These are phyloP conservation scores for Penicillium sp. DNA, from an alignment of 2,329 filamentous ascomycete species.

Conservation along the genomic window DNA sequence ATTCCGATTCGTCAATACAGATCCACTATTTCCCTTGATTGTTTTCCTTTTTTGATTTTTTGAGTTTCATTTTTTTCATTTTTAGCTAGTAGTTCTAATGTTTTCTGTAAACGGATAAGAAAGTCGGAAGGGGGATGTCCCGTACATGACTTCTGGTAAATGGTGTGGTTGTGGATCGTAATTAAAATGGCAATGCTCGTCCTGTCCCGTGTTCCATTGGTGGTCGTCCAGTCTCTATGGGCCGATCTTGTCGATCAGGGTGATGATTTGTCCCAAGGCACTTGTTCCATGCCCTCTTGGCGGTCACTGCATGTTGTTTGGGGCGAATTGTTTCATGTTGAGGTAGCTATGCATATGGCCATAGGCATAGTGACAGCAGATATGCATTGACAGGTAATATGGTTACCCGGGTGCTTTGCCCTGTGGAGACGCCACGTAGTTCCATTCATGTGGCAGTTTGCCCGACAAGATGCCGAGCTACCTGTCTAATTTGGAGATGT, in stretches of 20 bases:
- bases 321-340: background rate
- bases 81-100: no score
- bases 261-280: background rate
- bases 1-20: background rate
- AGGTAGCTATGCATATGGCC: background rate
- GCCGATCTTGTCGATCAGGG: background rate
- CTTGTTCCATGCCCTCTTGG: background rate
- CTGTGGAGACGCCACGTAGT: background rate
- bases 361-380: background rate
- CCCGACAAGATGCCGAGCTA: no score
- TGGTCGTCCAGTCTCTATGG: background rate
- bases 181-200: no score
- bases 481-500: background rate
- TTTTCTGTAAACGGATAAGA: background rate
- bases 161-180: no score
- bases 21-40: background rate
- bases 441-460: background rate
- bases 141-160: no score
- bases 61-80: no score
- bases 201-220: no score
- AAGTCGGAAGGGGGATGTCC: no score
- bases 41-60: no score
- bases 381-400: background rate
- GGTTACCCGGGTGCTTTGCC: background rate
- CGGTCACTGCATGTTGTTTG: background rate